Conservation (phyloP, 2,329 filamentous ascomycete species). For the Chaetomiaceae sp. region DNA sequence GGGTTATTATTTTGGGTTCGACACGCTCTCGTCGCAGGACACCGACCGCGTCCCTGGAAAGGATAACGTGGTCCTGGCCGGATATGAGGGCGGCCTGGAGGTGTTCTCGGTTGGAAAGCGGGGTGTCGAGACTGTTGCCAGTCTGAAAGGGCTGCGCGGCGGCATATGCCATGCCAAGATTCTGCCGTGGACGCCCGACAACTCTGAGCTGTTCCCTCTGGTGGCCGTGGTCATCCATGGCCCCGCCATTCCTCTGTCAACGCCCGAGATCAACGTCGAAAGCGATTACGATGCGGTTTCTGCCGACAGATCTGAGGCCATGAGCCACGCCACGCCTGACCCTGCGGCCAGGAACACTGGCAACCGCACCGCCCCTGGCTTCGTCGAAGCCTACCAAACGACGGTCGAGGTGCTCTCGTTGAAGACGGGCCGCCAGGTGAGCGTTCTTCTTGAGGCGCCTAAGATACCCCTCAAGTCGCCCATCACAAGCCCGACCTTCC, state of each 20-base stretch:
- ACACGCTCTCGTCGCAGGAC: constrained; percentile 54
- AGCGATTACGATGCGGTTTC: constrained; percentile 35
- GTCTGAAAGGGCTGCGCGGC: constrained; percentile 72
- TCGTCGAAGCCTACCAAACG: constrained; percentile 69
- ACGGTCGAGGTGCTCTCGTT: constrained; percentile 86
- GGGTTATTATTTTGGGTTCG: constrained; percentile 78
- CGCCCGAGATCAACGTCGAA: constrained; percentile 34
- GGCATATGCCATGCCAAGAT: constrained; percentile 79
- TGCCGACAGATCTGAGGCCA: constrained; percentile 38
- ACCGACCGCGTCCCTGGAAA: constrained; percentile 36
- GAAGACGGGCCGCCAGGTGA: constrained; percentile 64
- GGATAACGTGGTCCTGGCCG: constrained; percentile 68
- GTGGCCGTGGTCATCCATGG: constrained; percentile 79
- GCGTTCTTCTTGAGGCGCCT: constrained; percentile 68
- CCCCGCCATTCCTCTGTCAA: constrained; percentile 50
- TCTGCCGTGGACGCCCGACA: constrained; percentile 59
- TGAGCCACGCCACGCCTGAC: constrained; percentile 38
- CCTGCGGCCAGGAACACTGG: constrained; percentile 26
- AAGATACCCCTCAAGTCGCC: constrained; percentile 55
- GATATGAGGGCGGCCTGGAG: constrained; percentile 75
- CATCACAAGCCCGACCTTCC: constrained; percentile 58
- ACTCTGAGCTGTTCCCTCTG: constrained; percentile 59
- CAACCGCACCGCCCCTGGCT: constrained; percentile 34
- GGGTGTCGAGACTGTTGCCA: constrained; percentile 63
- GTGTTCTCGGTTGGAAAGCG: constrained; percentile 69